phyloP scores from a whole-genome alignment of 1,284 basidiomycete species.

The Leccinum huronense region DNA sequence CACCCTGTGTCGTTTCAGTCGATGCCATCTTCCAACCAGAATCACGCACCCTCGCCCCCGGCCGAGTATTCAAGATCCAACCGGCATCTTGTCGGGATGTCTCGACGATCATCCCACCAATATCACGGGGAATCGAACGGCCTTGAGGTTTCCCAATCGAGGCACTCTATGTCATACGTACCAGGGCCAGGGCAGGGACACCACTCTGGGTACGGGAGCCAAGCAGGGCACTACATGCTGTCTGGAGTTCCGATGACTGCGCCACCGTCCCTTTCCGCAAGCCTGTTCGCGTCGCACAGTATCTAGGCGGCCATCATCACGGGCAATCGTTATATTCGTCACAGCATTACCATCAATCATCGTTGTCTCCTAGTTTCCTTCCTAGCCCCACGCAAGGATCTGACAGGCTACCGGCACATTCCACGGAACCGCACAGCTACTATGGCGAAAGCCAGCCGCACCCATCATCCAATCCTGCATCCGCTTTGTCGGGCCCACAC shows the following conservation, averaged over 20 bases:
- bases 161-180: conserved; percentile 32
- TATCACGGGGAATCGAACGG: conserved; percentile 27
- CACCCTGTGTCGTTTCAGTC: conserved; percentile 72
- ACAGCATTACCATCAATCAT: conserved; percentile 33
- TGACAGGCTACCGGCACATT: conserved; percentile 34
- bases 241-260: conserved; percentile 55
- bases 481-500: conserved; percentile 49
- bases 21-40: conserved; percentile 30
- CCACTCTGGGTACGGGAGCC: conserved; percentile 32
- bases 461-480: conserved; percentile 44
- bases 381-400: conserved; percentile 32
- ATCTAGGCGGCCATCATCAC: conserved; percentile 27
- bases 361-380: conserved; percentile 30
- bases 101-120: conserved; percentile 30
- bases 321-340: conserved; percentile 33
- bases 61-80: conserved; percentile 30
- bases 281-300: conserved; percentile 45
- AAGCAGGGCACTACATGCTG: conserved; percentile 35
- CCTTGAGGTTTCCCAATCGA: conserved; percentile 33
- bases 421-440: conserved; percentile 37
- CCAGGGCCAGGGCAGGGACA: conserved; percentile 35
- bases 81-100: conserved; percentile 35
- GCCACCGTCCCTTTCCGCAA: conserved; percentile 45
- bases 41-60: conserved; percentile 25
- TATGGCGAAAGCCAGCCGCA: conserved; percentile 41